Evolutionary conservation across 495 filamentous ascomycete genomes (phyloP), one percentile per base, ranked within the genome.

Genomic region (Lasiosphaeria miniovina): DNA sequence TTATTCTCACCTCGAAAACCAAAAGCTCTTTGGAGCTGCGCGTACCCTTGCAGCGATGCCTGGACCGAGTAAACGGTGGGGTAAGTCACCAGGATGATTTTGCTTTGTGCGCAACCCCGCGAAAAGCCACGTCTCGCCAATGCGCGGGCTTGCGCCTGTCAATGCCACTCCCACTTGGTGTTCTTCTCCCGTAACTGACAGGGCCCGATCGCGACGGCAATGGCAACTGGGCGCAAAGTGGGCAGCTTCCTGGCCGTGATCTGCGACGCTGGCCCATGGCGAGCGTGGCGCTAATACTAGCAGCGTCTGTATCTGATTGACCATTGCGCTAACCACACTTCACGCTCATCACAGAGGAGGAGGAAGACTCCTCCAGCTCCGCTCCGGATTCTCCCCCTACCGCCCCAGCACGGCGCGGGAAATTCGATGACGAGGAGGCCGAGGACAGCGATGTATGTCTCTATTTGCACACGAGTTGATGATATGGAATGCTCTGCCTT

Each of bases 401-500:
- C 48, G 75, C 80, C 41, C 79, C 84, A 58, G 59, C 60, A 31
- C 74, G 76, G 31, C 75, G 75, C 52, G 61, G 82, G 70, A 91
- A 90, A 72, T 97, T 94, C 67, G 92, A 95, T 64, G 94, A 99
- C 67, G 93, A 97, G 69, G 93, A 96, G 72, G 90, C 86, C 36
- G 85, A 88, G 2, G 92, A 94, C 50, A 80, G 77, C 71, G 92
- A 97, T 75, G 93, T 93, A 84, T 71, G 83, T 73, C n/a, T 54
- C 58, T 36, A 24, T 24, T 24, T 24, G 1, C 24, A 24, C 24
- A 24, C 0, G 24, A 24, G 24, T 24, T 24, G 24, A 24, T 24
- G 24, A 24, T 24, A 24, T 24, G 24, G 24, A 24, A 24, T 24
- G 2, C 24, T 24, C 24, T 24, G 24, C 24, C 24, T 46, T 45